Base-by-base conservation (phyloP, 2,329 filamentous ascomycete species). In the Fusarium liriodendri region DNA sequence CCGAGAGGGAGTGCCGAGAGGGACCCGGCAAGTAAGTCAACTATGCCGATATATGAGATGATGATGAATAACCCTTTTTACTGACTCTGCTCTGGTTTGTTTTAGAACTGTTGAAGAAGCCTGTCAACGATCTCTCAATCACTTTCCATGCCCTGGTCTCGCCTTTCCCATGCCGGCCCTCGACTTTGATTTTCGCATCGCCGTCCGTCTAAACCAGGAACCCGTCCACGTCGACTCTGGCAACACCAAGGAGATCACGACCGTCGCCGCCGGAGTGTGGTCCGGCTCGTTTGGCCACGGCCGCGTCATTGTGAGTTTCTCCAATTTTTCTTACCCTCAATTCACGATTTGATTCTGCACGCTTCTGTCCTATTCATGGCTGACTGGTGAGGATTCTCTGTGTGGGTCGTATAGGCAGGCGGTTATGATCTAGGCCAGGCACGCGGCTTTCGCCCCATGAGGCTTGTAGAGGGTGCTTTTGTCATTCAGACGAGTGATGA, bases 151-250 rank as follows among this genome's bases (percentile, higher is more conserved):
- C 70, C 83, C 86, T 20, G 77, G 80, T 45, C 72, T 87, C 37
- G 81, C 81, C 5, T 83, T 88, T 60, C 86, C 87, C 16, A 83
- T 84, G 75, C 86, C 86, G 6, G 82, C 81, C 40, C 82, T 87
- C 59, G 83, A 83, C 60, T 86, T 87, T 54, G 86, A 88, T 75
- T 87, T 88, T 72, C 85, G 86, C 64, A 84, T 89, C 77, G 84
- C 85, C 45, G 86, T 88, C 16, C 80, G 79, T 20, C 79, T 87
- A 32, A 84, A 85, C 69, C 83, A 84, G 20, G 83, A 84, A 60
- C 80, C 83, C 35, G 82, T 86, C 13, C 82, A 82, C 25, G 82
- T 87, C 42, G 86, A 86, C 33, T 77, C 80, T 14, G 82, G 85
- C 60, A 84, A 83, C 37, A 82, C 84, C 65, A 84, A 86, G 67